Evolutionary conservation across 768 basidiomycete genomes (phyloP).

Genomic region (Scleroderma bovista): DNA sequence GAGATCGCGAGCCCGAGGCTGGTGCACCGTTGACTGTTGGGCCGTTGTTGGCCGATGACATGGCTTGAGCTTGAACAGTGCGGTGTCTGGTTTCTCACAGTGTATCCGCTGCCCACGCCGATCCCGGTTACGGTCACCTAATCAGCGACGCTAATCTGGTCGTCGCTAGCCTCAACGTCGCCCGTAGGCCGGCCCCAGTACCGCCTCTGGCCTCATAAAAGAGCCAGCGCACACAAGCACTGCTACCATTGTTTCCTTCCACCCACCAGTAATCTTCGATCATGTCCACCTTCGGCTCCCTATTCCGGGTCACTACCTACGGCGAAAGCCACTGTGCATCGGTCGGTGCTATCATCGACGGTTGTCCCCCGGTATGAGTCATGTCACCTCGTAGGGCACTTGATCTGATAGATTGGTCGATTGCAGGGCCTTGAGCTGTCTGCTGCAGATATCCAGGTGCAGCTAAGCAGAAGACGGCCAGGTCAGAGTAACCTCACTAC

Average conservation of each 20-base stretch:
- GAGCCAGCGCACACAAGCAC: slow-evolving; percentile 6
- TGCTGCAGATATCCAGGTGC: slow-evolving; percentile 81
- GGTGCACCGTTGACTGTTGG: slow-evolving; percentile 14
- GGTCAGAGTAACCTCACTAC: slow-evolving; percentile 97
- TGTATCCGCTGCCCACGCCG: background rate
- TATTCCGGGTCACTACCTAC: slow-evolving; percentile 94
- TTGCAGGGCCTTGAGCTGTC: slow-evolving; percentile 75
- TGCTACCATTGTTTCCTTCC: background rate
- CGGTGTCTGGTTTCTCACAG: background rate
- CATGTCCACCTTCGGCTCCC: slow-evolving; percentile 92
- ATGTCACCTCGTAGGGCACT: slow-evolving; percentile 6
- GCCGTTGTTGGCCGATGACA: slow-evolving; percentile 19
- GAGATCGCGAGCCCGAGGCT: slow-evolving; percentile 50
- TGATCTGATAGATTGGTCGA: slow-evolving; percentile 5
- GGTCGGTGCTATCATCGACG: slow-evolving; percentile 96
- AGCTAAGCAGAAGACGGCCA: slow-evolving; percentile 86
- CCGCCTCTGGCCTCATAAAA: slow-evolving; percentile 21
- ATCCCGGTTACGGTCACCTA: slow-evolving; percentile 2
- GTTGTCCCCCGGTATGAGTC: slow-evolving; percentile 82
- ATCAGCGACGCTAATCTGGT: slow-evolving; percentile 1
- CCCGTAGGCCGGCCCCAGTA: slow-evolving; percentile 18
- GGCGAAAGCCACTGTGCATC: slow-evolving; percentile 97
- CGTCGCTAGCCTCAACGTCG: slow-evolving; percentile 5
- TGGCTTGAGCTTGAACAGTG: background rate
- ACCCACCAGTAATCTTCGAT: slow-evolving; percentile 2